These are phyloP conservation scores for Sordariomycetes sp. DNA, from an alignment of 2,329 filamentous ascomycete genomes.

Conservation along the genomic window DNA sequence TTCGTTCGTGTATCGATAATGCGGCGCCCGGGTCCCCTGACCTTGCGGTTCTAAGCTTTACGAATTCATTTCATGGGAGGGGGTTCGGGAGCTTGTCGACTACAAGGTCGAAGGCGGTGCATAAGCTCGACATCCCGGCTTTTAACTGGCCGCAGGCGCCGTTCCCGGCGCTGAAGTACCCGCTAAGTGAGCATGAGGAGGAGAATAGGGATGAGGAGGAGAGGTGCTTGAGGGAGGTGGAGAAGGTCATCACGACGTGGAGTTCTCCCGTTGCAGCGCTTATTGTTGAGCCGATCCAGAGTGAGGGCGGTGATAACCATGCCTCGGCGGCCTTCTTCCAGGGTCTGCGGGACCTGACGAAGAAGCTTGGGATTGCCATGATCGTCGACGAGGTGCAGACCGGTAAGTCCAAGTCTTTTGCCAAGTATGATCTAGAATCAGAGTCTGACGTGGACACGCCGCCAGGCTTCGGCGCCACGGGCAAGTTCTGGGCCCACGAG, in stretches of 20 bases:
- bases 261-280: conserved; percentile 71
- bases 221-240: conserved; percentile 69
- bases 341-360: conserved; percentile 66
- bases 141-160: conserved; percentile 80
- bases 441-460: background rate
- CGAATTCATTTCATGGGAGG: conserved; percentile 66
- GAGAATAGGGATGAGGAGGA: conserved; percentile 65
- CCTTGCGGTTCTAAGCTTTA: conserved; percentile 68
- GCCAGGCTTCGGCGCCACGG: conserved; percentile 68
- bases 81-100: conserved; percentile 68
- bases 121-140: conserved; percentile 79
- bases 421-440: background rate
- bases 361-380: conserved; percentile 64
- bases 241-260: conserved; percentile 67
- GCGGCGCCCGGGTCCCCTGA: conserved; percentile 58
- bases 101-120: conserved; percentile 70
- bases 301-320: conserved; percentile 90
- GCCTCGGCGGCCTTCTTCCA: conserved; percentile 79
- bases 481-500: conserved; percentile 93
- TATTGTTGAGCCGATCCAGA: conserved; percentile 83
- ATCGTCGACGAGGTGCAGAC: conserved; percentile 95
- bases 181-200: conserved; percentile 52
- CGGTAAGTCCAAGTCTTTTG: conserved; percentile 17
- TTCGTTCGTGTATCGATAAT: conserved; percentile 57
- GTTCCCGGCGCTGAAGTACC: conserved; percentile 66